Base-by-base conservation (phyloP, 768 basidiomycete genomes). In the Clavaria fumosa region DNA sequence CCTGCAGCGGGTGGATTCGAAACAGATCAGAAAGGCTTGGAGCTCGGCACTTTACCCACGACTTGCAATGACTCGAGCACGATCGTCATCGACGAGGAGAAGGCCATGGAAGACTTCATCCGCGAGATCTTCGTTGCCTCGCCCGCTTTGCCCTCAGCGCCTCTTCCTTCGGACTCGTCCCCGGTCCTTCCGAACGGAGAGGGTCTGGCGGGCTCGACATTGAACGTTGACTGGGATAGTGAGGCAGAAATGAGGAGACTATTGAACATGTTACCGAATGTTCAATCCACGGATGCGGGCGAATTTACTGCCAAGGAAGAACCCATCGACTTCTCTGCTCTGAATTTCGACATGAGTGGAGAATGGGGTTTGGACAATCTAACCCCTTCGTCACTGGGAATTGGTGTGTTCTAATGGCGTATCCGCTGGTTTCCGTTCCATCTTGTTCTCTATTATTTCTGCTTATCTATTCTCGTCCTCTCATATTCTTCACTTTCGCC, bases 1-100 rank as follows among this genome's bases (percentile, higher is more conserved):
- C 85, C 81, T 77, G 85, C 85, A 89, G 85, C 85, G 84, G 85
- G 84, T 82, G 80, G 77, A 62, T 61, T 40, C 42, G 32, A 24
- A 42, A 35, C 23, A 20, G 37, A 19, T 19, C 35, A 42, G 27
- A 11, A 14, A 18, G 14, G 12, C 27, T 6, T 7, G 21, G 11
- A 18, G 26, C 35, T 12, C 20, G 18, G 21, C 3, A 18, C 44
- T 38, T 22, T 31, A 19, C 27, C 23, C 7, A 26, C 22, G 27
- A 31, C 5, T 23, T 18, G 11, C 15, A 26, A 27, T 6, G 12
- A 5, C 31, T 35, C 33, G 33, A 47, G 55, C 53, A 52, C 47
- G 33, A n/a, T 50, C 41, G 37, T 50, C 23, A 44, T 47, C 35
- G 60, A 72, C 54, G 73, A 76, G 53, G 74, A 72, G 52, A 61